phyloP scores from a whole-genome alignment of 2,329 filamentous ascomycete species.

The Talaromyces sp. region DNA sequence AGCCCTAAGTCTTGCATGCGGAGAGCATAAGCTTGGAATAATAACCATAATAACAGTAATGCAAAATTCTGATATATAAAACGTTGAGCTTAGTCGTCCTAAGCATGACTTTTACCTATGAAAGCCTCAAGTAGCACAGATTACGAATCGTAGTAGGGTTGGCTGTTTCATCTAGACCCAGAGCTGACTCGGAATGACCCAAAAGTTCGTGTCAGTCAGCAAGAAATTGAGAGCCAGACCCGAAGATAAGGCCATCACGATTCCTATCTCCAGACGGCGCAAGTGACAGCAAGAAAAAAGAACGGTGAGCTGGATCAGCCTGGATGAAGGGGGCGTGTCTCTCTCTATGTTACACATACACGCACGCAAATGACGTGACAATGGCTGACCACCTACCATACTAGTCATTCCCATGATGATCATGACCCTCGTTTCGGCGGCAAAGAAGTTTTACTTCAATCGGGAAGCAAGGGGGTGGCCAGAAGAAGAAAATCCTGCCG shows the following conservation, averaged over 20 bases:
- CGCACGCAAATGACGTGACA: background rate
- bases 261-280: background rate
- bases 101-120: background rate
- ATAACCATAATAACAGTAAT: background rate
- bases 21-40: background rate
- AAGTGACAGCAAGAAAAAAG: background rate
- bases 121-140: background rate
- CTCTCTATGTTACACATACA: slow-evolving; percentile 3
- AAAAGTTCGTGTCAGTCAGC: background rate
- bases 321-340: background rate
- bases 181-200: background rate
- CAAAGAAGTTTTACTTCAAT: background rate
- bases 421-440: slow-evolving; percentile 3
- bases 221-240: background rate
- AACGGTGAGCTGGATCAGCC: slow-evolving; percentile 9
- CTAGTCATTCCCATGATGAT: background rate
- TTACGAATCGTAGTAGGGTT: background rate
- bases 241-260: background rate
- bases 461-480: slow-evolving; percentile 10
- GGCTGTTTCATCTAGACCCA: background rate
- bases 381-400: background rate
- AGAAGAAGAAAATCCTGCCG: background rate
- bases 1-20: slow-evolving; percentile 6
- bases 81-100: background rate
- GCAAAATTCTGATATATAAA: background rate